Evolutionary conservation across 805 yeast species (phyloP).

Genomic region (Myxozyma sirexii): DNA sequence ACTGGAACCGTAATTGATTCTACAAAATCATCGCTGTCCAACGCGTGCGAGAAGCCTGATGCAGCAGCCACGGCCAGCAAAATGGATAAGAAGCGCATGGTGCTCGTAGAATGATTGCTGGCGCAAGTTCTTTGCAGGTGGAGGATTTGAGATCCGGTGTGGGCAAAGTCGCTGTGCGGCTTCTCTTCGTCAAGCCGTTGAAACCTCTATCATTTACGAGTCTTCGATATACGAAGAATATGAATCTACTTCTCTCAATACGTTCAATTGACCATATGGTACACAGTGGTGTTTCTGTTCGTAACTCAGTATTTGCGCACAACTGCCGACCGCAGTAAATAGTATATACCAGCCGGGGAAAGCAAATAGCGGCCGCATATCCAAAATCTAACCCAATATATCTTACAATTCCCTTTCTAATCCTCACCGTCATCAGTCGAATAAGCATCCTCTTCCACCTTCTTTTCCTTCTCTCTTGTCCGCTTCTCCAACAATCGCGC

Average conservation of each 20-base stretch:
- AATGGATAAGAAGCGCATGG: neutral
- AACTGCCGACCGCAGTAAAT: no score
- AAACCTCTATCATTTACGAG: no score
- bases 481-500: conserved; percentile 52
- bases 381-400: no score
- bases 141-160: neutral
- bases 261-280: no score
- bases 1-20: conserved; percentile 3
- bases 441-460: conserved; percentile 32
- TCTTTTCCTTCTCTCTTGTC: conserved; percentile 32
- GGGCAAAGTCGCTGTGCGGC: neutral
- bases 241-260: no score
- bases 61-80: neutral
- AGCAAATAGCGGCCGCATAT: no score
- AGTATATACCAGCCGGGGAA: no score
- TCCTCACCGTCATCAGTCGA: conserved; percentile 27
- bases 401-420: neutral
- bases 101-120: neutral
- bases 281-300: no score
- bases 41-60: neutral
- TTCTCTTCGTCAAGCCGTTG: no score
- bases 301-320: no score
- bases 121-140: neutral
- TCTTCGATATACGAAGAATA: no score
- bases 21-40: neutral